Percentiles rank a stretch among this genome's conserved stretches.
Conservation (phyloP, 2,329 filamentous ascomycete genomes). For the Geosmithia flava region DNA sequence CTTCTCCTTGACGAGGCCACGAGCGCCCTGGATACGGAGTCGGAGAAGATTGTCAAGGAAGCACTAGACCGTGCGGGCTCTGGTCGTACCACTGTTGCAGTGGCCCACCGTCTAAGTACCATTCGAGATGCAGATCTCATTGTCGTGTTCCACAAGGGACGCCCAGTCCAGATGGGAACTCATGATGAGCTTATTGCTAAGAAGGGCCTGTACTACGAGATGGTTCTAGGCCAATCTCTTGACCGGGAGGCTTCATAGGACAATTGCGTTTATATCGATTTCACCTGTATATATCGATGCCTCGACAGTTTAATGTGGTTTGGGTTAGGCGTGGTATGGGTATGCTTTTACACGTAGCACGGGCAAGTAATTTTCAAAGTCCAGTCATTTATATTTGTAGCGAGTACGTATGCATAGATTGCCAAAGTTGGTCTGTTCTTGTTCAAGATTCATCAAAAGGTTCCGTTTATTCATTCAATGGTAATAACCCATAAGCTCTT, state of each 20-base stretch:
- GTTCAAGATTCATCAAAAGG: background rate
- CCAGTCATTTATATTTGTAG: background rate
- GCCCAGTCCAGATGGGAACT: slow-evolving; percentile 45
- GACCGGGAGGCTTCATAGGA: slow-evolving; percentile 40
- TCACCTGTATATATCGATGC: background rate
- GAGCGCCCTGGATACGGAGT: slow-evolving; percentile 48
- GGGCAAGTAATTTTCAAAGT: background rate
- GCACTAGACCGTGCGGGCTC: slow-evolving; percentile 38
- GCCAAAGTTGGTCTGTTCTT: background rate
- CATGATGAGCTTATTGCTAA: slow-evolving; percentile 35
- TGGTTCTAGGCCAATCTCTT: slow-evolving; percentile 33
- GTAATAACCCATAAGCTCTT: background rate
- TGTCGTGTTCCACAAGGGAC: slow-evolving; percentile 38
- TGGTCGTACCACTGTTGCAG: slow-evolving; percentile 44
- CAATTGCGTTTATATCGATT: background rate
- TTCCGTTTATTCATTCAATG: background rate
- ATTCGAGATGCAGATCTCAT: slow-evolving; percentile 49
- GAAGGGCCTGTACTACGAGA: slow-evolving; percentile 37
- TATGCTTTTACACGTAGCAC: background rate
- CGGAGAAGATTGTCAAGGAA: slow-evolving; percentile 51
- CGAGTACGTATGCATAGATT: background rate
- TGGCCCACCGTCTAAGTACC: slow-evolving; percentile 47
- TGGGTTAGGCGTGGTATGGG: background rate
- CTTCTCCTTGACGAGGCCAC: slow-evolving; percentile 67
- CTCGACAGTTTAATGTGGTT: background rate